These are phyloP conservation scores for Candida sithepensis DNA, from an alignment of 805 yeast genomes.

Conservation along the genomic window DNA sequence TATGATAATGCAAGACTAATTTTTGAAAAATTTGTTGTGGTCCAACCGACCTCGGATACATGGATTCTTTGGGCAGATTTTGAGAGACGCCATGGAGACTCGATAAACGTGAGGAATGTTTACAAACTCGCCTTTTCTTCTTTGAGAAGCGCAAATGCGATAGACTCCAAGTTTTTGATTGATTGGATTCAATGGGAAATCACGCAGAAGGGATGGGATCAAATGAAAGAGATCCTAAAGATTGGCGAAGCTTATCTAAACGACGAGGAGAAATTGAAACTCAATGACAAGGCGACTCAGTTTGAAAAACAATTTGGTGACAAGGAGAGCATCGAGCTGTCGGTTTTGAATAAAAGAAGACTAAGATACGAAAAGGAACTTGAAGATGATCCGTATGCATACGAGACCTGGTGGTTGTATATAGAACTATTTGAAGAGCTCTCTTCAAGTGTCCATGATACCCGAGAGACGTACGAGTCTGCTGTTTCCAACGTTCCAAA, in stretches of 20 bases:
- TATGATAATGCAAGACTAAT: slow-evolving; percentile 54
- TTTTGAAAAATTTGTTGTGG: slow-evolving; percentile 52
- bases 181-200: slow-evolving; percentile 75
- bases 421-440: slow-evolving; percentile 43
- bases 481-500: slow-evolving; percentile 44
- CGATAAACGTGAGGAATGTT: slow-evolving; percentile 52
- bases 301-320: slow-evolving; percentile 69
- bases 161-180: slow-evolving; percentile 39
- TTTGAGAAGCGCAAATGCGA: slow-evolving; percentile 28
- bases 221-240: slow-evolving; percentile 57
- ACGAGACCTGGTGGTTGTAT: slow-evolving; percentile 83
- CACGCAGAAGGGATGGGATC: slow-evolving; percentile 52
- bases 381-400: slow-evolving; percentile 47
- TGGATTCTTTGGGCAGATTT: slow-evolving; percentile 79
- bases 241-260: slow-evolving; percentile 43
- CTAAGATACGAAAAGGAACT: slow-evolving; percentile 50
- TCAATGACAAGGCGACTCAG: slow-evolving; percentile 43
- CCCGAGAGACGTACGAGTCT: slow-evolving; percentile 37
- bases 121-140: slow-evolving; percentile 66
- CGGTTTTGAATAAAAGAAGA: slow-evolving; percentile 52
- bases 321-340: slow-evolving; percentile 47
- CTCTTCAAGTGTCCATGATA: slow-evolving; percentile 25
- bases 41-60: slow-evolving; percentile 48
- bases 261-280: slow-evolving; percentile 29
- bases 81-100: slow-evolving; percentile 52